Base-by-base conservation (phyloP, 2,329 filamentous ascomycete genomes). In the Aspergillus pseudotamarii region DNA sequence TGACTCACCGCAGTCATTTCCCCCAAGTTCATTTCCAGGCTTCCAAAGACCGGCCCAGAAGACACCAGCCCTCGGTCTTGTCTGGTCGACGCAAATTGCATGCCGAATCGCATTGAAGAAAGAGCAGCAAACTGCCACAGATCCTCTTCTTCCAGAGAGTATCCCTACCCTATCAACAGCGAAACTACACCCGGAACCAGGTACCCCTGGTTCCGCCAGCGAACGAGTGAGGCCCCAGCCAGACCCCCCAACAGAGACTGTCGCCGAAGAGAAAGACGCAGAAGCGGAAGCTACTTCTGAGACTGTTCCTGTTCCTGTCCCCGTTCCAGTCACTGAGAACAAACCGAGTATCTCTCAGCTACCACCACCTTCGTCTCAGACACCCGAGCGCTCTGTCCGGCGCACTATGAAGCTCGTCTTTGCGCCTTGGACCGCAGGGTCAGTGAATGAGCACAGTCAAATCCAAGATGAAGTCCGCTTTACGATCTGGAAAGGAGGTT, bases 351-450 rank as follows among this genome's bases (percentile, higher is more conserved):
- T 3, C 36, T 46, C 53, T n/a, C 26, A 46, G 38, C 28, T 28
- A 19, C n/a, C 60, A 8, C 51, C 41, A 19, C 30, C 50, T 12
- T 10, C 51, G 46, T 26, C 45, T 1, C 21, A 28, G 55, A 54
- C 26, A 8, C 14, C 55, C 4, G 56, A 67, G 12, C 59, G 60
- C 19, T 62, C 64, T 46, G 74, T 91, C 88, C 85, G 85, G 66
- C 83, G 94, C 63, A 92, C 88, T 82, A 88, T 96, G 84, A 96
- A 94, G 77, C 86, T 98, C 10, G 94, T 96, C 1, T 98, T 97
- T 81, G 91, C 93, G 56, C 86, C 91, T 1, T 95, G 96, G 85
- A 86, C 86, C 4, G 78, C 81, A 2, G 84, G 84, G 1, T 82
- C 81, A 65, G 81, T 85, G 19, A 75, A 83, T 58, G 80, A 83